Evolutionary conservation across 345 rosid genomes (phyloP).

Genomic region (Corchorus capsularis): DNA sequence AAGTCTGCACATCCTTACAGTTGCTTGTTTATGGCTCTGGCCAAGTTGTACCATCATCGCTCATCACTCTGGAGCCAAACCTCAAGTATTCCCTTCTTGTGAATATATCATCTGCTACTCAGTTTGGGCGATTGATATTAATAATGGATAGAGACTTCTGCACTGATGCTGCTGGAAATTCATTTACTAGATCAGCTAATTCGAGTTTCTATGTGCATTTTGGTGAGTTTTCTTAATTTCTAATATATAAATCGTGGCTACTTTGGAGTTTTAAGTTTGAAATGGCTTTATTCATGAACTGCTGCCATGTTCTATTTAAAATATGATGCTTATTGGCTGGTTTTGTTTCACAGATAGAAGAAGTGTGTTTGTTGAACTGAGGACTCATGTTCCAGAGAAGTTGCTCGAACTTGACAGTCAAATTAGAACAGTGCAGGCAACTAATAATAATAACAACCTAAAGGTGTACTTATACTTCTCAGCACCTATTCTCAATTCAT

Average conservation of each 20-base stretch:
- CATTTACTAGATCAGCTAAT: conserved; percentile 59
- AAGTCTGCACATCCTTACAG: conserved; percentile 43
- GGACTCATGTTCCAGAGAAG: conserved; percentile 74
- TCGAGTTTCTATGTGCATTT: conserved; percentile 73
- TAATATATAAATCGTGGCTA: not conserved
- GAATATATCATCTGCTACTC: conserved; percentile 51
- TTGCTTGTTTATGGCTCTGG: conserved; percentile 90
- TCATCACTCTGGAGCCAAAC: conserved; percentile 52
- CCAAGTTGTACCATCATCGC: conserved; percentile 77
- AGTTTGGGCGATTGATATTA: conserved; percentile 65
- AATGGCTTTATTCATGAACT: not conserved
- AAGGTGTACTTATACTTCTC: conserved; percentile 83
- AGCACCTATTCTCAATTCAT: conserved; percentile 69
- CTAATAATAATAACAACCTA: conserved; percentile 56
- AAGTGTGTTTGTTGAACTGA: conserved; percentile 58
- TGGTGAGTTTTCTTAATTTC: conserved; percentile 48
- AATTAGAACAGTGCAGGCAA: conserved; percentile 81
- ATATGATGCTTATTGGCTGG: conserved; percentile 17
- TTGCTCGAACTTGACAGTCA: conserved; percentile 57
- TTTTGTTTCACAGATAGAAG: conserved; percentile 62
- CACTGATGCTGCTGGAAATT: conserved; percentile 75
- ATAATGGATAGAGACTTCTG: conserved; percentile 76
- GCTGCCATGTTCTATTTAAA: not conserved
- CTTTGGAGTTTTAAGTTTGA: not conserved
- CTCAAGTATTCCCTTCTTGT: conserved; percentile 73